Evolutionary conservation across 805 yeast genomes (phyloP).

Genomic region (Spathaspora sp.): DNA sequence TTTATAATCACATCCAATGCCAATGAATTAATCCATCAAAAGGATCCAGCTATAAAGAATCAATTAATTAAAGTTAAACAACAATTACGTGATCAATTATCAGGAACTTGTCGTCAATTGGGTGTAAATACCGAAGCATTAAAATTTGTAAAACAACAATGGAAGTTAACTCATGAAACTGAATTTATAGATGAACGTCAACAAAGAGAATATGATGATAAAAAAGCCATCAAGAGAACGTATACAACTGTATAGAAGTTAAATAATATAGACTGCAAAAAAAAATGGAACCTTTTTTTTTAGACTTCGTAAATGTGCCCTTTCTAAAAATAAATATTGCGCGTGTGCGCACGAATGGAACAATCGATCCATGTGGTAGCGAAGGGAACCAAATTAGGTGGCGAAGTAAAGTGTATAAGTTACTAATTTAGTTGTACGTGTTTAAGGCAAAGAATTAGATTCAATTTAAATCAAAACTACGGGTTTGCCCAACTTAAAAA

Average conservation of each 20-base stretch:
- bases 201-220: constrained; percentile 49
- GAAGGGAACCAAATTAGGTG: background rate
- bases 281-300: background rate
- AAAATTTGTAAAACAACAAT: constrained; percentile 66
- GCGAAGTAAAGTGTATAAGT: no score
- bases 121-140: constrained; percentile 88
- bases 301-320: background rate
- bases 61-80: constrained; percentile 62
- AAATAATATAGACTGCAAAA: background rate
- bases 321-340: background rate
- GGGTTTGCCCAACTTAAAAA: no score
- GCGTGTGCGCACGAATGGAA: background rate
- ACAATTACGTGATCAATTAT: constrained; percentile 57
- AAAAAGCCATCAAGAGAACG: constrained; percentile 65
- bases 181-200: constrained; percentile 71
- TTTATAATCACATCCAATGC: constrained; percentile 73
- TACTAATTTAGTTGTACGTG: no score
- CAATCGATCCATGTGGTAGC: background rate
- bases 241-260: constrained; percentile 46
- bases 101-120: constrained; percentile 50
- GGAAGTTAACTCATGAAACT: constrained; percentile 71
- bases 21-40: constrained; percentile 71
- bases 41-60: constrained; percentile 57
- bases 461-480: no score
- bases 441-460: no score